Percentiles rank a stretch among this genome's conserved stretches.
phyloP scores from a whole-genome alignment of 257 asterid species.

The Orobanche coerulescens region DNA sequence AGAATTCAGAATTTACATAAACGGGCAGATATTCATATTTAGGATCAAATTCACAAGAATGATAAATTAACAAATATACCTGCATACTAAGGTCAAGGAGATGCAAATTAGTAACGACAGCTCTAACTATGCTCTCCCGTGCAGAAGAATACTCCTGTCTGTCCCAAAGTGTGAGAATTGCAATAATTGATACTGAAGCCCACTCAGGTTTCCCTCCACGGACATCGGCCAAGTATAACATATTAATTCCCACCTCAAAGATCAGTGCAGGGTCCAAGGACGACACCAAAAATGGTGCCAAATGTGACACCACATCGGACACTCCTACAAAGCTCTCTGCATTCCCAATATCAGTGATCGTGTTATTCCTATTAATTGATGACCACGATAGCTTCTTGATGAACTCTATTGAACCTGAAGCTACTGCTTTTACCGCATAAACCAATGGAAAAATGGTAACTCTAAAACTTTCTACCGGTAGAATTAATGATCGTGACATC shows the following conservation, averaged over 20 bases:
- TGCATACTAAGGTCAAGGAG: conserved; percentile 92
- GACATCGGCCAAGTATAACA: conserved; percentile 88
- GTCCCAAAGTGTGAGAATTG: conserved; percentile 91
- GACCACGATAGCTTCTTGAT: conserved; percentile 71
- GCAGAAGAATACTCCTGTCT: conserved; percentile 91
- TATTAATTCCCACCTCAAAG: conserved; percentile 84
- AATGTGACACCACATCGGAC: conserved; percentile 79
- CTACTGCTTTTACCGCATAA: conserved; percentile 74
- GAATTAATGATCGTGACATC: conserved; percentile 62
- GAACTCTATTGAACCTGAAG: conserved; percentile 66
- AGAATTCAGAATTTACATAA: neutral
- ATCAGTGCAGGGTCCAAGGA: conserved; percentile 83
- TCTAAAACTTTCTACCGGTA: conserved; percentile 77
- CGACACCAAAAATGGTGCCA: conserved; percentile 78
- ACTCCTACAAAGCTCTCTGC: conserved; percentile 77
- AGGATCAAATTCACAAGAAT: conserved; percentile 12
- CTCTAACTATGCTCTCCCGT: conserved; percentile 84
- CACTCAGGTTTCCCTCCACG: conserved; percentile 95
- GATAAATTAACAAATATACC: conserved; percentile 31
- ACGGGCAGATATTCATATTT: conserved; percentile 4
- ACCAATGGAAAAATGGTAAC: conserved; percentile 66
- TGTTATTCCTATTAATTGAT: conserved; percentile 30
- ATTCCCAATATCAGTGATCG: conserved; percentile 33
- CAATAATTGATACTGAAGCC: conserved; percentile 78
- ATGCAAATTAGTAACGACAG: conserved; percentile 82